Evolutionary conservation across 768 basidiomycete genomes (phyloP).

Genomic region (Trametes cinnabarina): DNA sequence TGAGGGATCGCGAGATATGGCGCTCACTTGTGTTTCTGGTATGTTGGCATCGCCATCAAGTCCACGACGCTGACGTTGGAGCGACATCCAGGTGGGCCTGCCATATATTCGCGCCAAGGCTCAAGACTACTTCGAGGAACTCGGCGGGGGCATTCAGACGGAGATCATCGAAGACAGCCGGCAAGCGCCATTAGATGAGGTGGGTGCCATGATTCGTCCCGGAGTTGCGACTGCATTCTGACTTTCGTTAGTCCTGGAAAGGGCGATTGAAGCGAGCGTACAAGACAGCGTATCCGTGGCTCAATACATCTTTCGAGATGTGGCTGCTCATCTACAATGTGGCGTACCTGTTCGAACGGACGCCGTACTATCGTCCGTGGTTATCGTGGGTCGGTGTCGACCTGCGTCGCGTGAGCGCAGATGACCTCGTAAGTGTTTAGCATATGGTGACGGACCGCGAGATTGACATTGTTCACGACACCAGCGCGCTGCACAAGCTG

Average conservation of each 20-base stretch:
- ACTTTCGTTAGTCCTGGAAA: slow-evolving; percentile 43
- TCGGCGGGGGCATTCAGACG: slow-evolving; percentile 78
- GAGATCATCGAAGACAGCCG: slow-evolving; percentile 59
- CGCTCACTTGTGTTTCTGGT: slow-evolving; percentile 81
- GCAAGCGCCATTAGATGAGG: slow-evolving; percentile 50
- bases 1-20: slow-evolving; percentile 67
- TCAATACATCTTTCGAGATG: slow-evolving; percentile 74
- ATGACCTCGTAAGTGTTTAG: slow-evolving; percentile 64
- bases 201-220: slow-evolving; percentile 25
- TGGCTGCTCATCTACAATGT: slow-evolving; percentile 84
- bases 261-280: slow-evolving; percentile 59
- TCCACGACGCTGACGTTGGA: not conserved
- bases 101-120: slow-evolving; percentile 89
- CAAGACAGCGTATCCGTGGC: slow-evolving; percentile 78
- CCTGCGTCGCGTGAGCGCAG: slow-evolving; percentile 71
- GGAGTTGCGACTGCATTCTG: not conserved
- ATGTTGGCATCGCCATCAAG: slow-evolving; percentile 25
- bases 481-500: slow-evolving; percentile 28
- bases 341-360: slow-evolving; percentile 85
- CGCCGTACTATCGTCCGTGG: slow-evolving; percentile 90
- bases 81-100: slow-evolving; percentile 61
- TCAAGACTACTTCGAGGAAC: slow-evolving; percentile 85
- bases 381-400: slow-evolving; percentile 81
- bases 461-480: not conserved
- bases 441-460: not conserved